These are phyloP conservation scores for Massospora cicadina DNA, from an alignment of 371 early-diverging fungal genomes.

Conservation along the genomic window DNA sequence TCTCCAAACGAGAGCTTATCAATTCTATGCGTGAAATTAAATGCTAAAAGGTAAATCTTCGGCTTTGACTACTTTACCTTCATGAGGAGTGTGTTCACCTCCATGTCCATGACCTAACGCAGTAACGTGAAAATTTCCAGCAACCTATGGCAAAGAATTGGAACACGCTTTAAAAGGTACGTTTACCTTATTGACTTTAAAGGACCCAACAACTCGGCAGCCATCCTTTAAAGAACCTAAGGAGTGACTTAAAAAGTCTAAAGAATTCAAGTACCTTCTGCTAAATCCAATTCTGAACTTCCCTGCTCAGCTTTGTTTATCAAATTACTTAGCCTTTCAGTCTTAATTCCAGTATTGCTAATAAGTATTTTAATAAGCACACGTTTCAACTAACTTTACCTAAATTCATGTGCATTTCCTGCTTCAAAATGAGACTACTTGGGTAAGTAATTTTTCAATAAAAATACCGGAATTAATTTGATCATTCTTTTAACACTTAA, in stretches of 20 bases:
- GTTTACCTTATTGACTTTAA: constrained; percentile 46
- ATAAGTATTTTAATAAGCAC: not conserved
- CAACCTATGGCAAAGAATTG: constrained; percentile 16
- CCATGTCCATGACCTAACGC: constrained; percentile 75
- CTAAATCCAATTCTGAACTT: not conserved
- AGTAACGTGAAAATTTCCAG: constrained; percentile 81
- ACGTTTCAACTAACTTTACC: constrained; percentile 14
- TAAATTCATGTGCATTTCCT: constrained; percentile 19
- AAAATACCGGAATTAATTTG: constrained; percentile 23
- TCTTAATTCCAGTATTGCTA: not conserved
- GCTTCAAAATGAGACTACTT: constrained; percentile 26
- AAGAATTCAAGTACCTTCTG: not conserved
- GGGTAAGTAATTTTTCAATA: constrained; percentile 1
- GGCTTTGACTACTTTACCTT: constrained; percentile 22
- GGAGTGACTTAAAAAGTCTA: not conserved
- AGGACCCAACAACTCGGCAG: constrained; percentile 58
- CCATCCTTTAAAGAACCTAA: constrained; percentile 21
- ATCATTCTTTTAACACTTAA: constrained; percentile 23
- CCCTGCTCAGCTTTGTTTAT: not conserved
- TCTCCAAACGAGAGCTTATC: constrained; percentile 79
- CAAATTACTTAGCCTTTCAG: not conserved
- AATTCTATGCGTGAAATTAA: constrained; percentile 88
- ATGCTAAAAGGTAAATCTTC: constrained; percentile 23
- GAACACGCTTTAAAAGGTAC: not conserved
- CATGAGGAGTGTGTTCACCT: constrained; percentile 44